Evolutionary conservation across 75 land plant species (phyloP).

Genomic region (Pinus tabuliformis): DNA sequence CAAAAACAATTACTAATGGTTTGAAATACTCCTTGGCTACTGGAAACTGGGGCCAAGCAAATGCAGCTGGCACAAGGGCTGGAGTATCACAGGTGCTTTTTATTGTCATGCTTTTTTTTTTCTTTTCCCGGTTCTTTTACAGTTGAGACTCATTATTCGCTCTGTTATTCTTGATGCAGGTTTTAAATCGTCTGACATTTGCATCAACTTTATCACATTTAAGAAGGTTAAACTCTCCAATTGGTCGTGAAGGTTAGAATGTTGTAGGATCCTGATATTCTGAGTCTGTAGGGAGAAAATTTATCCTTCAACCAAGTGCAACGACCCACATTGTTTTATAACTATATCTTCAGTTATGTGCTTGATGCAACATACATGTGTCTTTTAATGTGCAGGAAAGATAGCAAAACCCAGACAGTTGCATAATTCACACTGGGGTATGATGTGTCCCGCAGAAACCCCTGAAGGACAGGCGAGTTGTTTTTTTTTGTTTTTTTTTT

Average conservation of each 20-base stretch:
- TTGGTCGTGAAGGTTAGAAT: conserved; percentile 93
- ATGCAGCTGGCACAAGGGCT: conserved; percentile 94
- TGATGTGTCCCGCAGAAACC: conserved; percentile 99
- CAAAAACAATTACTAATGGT: conserved; percentile 98
- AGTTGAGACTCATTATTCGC: too few species aligned
- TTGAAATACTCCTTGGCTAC: conserved; percentile 98
- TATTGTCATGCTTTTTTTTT: too few species aligned
- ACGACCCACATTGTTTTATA: too few species aligned
- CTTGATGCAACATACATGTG: too few species aligned
- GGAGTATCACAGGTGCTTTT: conserved; percentile 92
- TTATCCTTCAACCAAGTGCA: background rate
- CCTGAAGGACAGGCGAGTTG: conserved; percentile 97
- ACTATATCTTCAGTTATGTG: too few species aligned
- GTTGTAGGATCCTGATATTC: background rate
- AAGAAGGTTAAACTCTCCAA: conserved; percentile 95
- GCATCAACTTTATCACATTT: conserved; percentile 95
- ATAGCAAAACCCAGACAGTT: conserved; percentile 97
- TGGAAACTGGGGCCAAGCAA: conserved; percentile 99
- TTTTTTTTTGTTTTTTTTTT: background rate
- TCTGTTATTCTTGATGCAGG: conserved; percentile 28
- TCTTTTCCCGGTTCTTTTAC: too few species aligned
- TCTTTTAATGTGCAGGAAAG: conserved; percentile 49
- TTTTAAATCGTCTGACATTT: conserved; percentile 95
- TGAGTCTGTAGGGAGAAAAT: too few species aligned
- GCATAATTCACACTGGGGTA: conserved; percentile 99